Percentiles rank a stretch among this genome's conserved stretches.
phyloP scores from a whole-genome alignment of 176 grass and related monocot genomes.

The Chrysopogon serrulatus region DNA sequence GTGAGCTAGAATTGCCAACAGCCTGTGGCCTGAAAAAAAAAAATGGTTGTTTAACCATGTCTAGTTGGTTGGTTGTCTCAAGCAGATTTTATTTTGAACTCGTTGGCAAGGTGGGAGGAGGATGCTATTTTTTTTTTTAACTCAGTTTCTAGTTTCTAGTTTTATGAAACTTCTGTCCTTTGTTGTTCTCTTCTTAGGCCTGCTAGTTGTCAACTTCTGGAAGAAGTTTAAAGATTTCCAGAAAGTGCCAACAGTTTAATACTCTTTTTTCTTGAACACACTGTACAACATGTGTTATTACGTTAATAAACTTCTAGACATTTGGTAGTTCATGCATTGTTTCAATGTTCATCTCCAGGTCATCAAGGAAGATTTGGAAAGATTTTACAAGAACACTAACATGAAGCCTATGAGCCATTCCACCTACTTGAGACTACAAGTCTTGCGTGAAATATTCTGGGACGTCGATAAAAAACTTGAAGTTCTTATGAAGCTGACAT shows the following conservation, averaged over 20 bases:
- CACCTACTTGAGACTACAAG: constrained; percentile 74
- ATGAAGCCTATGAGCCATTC: constrained; percentile 87
- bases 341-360: constrained; percentile 33
- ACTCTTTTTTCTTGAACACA: background rate
- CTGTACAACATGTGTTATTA: background rate
- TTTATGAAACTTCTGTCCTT: background rate
- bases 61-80: background rate
- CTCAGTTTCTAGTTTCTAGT: background rate
- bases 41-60: constrained; percentile 2
- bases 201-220: constrained; percentile 11
- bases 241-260: background rate
- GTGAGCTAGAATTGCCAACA: background rate
- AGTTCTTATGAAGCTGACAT: constrained; percentile 46
- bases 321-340: constrained; percentile 25
- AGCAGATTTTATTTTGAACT: background rate
- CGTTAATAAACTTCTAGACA: background rate
- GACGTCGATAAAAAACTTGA: constrained; percentile 72
- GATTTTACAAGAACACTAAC: constrained; percentile 81
- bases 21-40: background rate
- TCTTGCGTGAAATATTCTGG: constrained; percentile 67
- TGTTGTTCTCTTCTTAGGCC: background rate
- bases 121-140: background rate
- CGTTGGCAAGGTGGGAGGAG: background rate
- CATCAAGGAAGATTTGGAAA: constrained; percentile 98
- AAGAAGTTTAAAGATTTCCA: background rate